phyloP scores from a whole-genome alignment of 495 filamentous ascomycete species.

The Penicillium arizonense region DNA sequence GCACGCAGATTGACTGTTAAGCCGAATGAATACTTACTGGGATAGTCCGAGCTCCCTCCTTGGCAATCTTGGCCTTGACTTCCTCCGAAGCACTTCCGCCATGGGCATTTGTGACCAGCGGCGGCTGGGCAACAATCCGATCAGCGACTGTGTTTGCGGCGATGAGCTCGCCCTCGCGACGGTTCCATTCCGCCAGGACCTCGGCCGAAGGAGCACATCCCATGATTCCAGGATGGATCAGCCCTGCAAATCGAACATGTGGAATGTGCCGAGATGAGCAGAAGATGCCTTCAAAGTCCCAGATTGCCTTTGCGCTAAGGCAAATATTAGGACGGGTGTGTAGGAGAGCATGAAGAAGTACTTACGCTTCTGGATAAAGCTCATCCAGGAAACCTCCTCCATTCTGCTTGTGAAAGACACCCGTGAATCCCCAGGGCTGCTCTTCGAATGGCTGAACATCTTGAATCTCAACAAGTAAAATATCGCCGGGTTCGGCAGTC shows the following conservation, averaged over 20 bases:
- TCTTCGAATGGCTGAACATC: conserved; percentile 91
- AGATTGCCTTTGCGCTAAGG: conserved; percentile 84
- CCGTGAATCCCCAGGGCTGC: conserved; percentile 89
- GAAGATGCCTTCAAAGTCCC: conserved; percentile 96
- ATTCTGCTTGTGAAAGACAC: conserved; percentile 78
- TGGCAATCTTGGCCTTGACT: conserved; percentile 70
- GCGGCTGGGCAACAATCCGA: conserved; percentile 79
- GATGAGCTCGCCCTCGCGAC: conserved; percentile 76
- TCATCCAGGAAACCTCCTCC: conserved; percentile 93
- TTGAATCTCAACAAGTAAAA: conserved; percentile 90
- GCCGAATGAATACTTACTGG: conserved; percentile 51
- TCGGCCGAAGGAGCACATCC: conserved; percentile 81
- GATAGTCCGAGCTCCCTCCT: conserved; percentile 87
- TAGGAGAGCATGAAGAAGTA: neutral
- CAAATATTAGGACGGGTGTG: neutral
- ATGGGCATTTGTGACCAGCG: conserved; percentile 67
- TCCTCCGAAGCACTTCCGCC: conserved; percentile 62
- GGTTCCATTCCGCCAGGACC: conserved; percentile 75
- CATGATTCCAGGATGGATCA: conserved; percentile 93
- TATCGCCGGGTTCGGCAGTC: conserved; percentile 80
- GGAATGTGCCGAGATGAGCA: conserved; percentile 90
- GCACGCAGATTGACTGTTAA: neutral
- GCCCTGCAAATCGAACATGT: conserved; percentile 80
- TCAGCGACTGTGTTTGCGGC: conserved; percentile 57
- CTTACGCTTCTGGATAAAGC: conserved; percentile 76